Evolutionary conservation across 495 filamentous ascomycete species (phyloP), one percentile per base, ranked within the genome.

Genomic region (Cercophora samala): DNA sequence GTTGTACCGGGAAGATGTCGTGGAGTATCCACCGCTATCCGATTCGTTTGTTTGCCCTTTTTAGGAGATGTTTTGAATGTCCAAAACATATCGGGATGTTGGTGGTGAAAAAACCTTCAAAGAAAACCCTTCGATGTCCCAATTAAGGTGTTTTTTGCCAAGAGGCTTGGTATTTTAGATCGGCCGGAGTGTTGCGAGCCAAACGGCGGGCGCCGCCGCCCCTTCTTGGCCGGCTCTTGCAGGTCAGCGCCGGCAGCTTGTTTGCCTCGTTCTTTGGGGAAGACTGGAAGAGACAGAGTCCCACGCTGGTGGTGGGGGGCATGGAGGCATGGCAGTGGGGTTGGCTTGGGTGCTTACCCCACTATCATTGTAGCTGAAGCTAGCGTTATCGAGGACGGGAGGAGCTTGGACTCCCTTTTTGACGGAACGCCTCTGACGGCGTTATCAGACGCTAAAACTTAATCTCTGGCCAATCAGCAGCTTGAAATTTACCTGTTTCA

Each of bases 391-490:
- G 17, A n/a, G n/a, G n/a, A n/a, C n/a, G n/a, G 60, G 18, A 3
- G 22, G 6, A 56, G 53, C n/a, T 23, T 22, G n/a, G 24, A 29
- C 58, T 11, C 24, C 22, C 58, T 29, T 29, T 62, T 29, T 62
- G 60, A 23, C 26, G 8, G 60, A 62, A 62, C 60, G 60, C 60
- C 60, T 62, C 60, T 62, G 60, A 51, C 60, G 60, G 23, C 8
- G 60, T 62, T 62, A 62, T 62, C 60, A 42, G 60, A 62, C 60
- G 60, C 60, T 62, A 62, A 62, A 46, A 62, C 32, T n/a, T 46
- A 37, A 62, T 62, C 60, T 62, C 24, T 29, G 18, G 29, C 60
- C 26, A 62, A 62, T 62, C 26, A 62, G 8, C 37, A 9, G 8
- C 37, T 13, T 2, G 15, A 3, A 25, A 25, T 60, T 18, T 60